Evolutionary conservation across 177 flowering plant species (phyloP), one percentile per base, ranked within the genome.

Genomic region (Tripterygium wilfordii): DNA sequence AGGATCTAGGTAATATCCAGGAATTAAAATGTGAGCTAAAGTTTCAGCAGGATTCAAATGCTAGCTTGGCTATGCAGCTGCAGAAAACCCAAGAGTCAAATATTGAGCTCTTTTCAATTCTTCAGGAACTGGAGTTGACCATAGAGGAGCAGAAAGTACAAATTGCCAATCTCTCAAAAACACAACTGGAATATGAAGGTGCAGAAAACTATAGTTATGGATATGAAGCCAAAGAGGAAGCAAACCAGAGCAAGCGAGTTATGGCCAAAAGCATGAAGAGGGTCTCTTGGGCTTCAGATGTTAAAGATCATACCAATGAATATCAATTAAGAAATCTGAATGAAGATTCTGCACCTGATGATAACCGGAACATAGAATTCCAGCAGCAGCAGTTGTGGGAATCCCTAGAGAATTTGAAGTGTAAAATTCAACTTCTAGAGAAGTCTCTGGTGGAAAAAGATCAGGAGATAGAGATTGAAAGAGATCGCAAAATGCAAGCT

Each of bases 41-140:
- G 58, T 80, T 69, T 56, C 89, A 68, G 36, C 71, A 73, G 56
- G 83, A 86, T 59, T 72, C 76, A 49, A 84, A 74, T 63, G 69
- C 78, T 25, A 48, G 68, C 56, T 57, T 89, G 63, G 42, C 82
- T 40, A 42, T 75, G 31, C 95, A 83, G 56, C 56, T 86, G 44
- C 45, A 64, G 51, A 79, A 66, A 55, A 85, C 79, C 29, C 97
- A 90, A 60, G 91, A 86, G 49, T 82, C 94, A 47, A 90, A 90
- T 58, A 54, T 86, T 44, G 90, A 89, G 78, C 92, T 89, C 63
- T 71, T 86, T 66, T 67, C 88, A 17, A 54, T 83, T 71, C 89
- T 89, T 60, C 95, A 89, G 62, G 97, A 89, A 56, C 72, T 86
- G 25, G 97, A 86, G 61, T 81, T 69, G 58, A 82, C 78, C 31